These are phyloP conservation scores for Huiozyma naganishii DNA, from an alignment of 805 yeast species.

Conservation along the genomic window DNA sequence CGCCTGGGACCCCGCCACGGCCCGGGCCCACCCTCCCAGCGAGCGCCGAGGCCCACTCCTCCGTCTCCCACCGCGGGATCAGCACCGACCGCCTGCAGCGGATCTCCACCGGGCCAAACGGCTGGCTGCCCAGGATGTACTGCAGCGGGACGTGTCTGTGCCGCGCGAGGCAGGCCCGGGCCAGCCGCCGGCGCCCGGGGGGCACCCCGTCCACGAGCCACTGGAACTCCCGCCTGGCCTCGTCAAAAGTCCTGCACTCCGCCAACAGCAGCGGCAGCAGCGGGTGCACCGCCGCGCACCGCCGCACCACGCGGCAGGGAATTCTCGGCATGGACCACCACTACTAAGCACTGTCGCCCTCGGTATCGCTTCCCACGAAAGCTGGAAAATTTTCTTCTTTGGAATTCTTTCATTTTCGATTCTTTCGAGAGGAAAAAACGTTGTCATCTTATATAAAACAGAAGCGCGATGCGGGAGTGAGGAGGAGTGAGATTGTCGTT, in stretches of 20 bases:
- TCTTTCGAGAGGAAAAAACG: no score
- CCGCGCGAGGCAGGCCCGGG: conserved; percentile 43
- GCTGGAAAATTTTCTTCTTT: no score
- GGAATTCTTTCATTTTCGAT: neutral
- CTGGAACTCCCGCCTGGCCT: conserved; percentile 7
- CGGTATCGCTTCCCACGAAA: neutral
- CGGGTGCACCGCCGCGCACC: conserved; percentile 9
- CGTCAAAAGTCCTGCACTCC: conserved; percentile 17
- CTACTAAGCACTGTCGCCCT: neutral
- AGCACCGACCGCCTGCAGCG: conserved; percentile 54
- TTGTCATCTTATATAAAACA: no score
- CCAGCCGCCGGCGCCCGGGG: neutral
- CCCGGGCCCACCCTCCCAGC: conserved; percentile 7
- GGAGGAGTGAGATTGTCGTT: no score
- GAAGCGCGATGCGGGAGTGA: no score
- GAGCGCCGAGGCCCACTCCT: conserved; percentile 64
- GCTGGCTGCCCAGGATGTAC: conserved; percentile 76
- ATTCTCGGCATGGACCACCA: conserved; percentile 11
- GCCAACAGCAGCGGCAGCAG: conserved; percentile 20
- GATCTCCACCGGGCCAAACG: conserved; percentile 64
- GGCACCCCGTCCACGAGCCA: neutral
- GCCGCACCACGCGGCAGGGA: conserved; percentile 8
- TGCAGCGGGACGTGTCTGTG: conserved; percentile 60
- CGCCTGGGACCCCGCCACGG: neutral
- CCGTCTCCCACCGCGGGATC: conserved; percentile 93